A percentile compares a stretch with the other conserved stretches of the same genome.
Conservation (phyloP, 495 filamentous ascomycete species). For the Tuber borchii region DNA sequence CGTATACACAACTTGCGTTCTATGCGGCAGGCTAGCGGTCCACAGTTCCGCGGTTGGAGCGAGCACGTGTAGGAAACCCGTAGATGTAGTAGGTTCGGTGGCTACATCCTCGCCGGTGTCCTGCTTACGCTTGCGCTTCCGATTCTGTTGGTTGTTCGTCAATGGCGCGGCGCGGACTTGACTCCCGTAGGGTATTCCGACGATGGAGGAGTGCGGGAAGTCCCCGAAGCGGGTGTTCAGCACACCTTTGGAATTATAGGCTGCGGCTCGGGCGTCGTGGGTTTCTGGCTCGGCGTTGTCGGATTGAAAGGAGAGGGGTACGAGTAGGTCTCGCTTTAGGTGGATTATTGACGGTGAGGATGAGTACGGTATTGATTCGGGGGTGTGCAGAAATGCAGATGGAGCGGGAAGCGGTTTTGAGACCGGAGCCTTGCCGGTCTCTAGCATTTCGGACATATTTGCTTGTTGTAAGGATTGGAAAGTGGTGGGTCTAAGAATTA, state of each 20-base stretch:
- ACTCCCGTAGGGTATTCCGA: constrained; percentile 77
- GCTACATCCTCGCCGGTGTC: constrained; percentile 27
- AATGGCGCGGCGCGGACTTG: constrained; percentile 77
- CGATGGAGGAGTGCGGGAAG: constrained; percentile 82
- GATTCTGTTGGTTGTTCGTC: constrained; percentile 47
- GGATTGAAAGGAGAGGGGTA: constrained; percentile 62
- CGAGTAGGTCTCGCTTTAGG: constrained; percentile 71
- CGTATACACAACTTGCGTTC: constrained; percentile 96
- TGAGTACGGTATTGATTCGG: constrained; percentile 18
- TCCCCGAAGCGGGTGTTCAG: constrained; percentile 92
- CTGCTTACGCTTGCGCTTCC: constrained; percentile 53
- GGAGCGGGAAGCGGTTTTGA: constrained; percentile 13
- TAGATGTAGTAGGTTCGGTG: constrained; percentile 42
- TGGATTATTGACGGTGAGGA: constrained; percentile 58
- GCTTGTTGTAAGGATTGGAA: background rate
- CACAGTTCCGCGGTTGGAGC: constrained; percentile 89
- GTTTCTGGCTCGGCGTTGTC: constrained; percentile 46
- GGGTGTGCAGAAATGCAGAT: constrained; percentile 31
- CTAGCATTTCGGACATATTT: background rate
- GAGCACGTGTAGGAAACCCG: constrained; percentile 83
- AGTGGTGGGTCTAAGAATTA: background rate
- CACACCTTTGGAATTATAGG: constrained; percentile 44
- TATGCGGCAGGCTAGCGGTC: constrained; percentile 82
- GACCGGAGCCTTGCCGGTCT: background rate
- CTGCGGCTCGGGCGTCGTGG: constrained; percentile 62